Base-by-base conservation (phyloP, 805 yeast genomes). In the Candida ponderosae region DNA sequence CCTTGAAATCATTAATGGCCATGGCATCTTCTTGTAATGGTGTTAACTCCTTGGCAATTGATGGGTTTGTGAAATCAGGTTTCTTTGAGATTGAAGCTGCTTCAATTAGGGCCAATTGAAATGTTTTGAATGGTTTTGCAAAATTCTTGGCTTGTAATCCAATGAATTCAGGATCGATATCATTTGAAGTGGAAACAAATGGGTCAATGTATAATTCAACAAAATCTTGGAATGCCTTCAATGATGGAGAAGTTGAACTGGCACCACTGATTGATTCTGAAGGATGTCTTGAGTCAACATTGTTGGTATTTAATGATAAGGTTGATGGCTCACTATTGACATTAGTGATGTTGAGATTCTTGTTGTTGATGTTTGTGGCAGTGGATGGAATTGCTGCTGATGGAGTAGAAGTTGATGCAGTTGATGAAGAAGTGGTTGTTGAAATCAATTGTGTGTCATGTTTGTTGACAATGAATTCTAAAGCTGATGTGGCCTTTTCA, bases 1-100 rank as follows among this genome's bases (percentile, higher is more conserved):
- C 97, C 49, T 90, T 84, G 48, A 82, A 50, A 18, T 71, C 72
- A 40, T 69, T 71, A 45, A 86, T 76, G 35, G 68, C 59, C 43
- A 67, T 68, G 30, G 87, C 75, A 21, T 67, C 60, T 35, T 68
- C 70, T 50, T 81, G 81, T 45, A 86, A 72, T 31, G 97, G 96
- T 35, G 63, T 59, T 44, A 87, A 61, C n/a, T 77, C 65, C 32
- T 73, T 68, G 35, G 65, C 65, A 47, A 77, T 79, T 5, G 55
- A 63, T 5, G 80, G 68, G 43, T 77, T 77, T 18, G 70, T 51
- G 34, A 64, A 53, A 32, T 72, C 80, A 2, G 96, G 88, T 50
- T 83, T 80, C 54, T 72, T 70, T 9, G 93, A 65, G 28, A 68
- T 63, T 5, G 72, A 57, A 6, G 79, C 87, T 23, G 80, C 68